Conservation (phyloP, 192 early-diverging fungal species). For the Entomortierella beljakovae region DNA sequence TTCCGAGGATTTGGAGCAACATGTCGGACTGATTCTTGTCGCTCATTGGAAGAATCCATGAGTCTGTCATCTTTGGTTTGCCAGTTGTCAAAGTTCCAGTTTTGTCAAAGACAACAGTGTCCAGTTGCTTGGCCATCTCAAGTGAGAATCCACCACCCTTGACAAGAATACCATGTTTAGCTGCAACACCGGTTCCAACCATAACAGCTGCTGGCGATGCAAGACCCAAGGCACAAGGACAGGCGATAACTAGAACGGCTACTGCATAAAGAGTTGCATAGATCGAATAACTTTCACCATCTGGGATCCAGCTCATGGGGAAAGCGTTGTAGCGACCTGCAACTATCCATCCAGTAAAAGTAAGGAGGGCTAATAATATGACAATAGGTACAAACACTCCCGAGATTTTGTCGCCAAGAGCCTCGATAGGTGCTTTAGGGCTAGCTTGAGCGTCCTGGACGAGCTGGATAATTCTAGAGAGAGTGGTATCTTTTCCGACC, state of each 20-base stretch:
- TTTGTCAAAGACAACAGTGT: conserved; percentile 85
- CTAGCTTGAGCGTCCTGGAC: conserved; percentile 75
- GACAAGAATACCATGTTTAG: conserved; percentile 70
- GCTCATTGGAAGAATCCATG: conserved; percentile 11
- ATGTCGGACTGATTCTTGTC: conserved; percentile 21
- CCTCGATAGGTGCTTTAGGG: conserved; percentile 74
- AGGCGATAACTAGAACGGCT: conserved; percentile 76
- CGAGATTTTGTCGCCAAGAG: conserved; percentile 71
- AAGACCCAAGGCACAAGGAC: conserved; percentile 77
- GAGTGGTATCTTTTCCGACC: conserved; percentile 71
- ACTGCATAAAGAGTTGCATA: conserved; percentile 70
- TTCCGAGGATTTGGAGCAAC: conserved; percentile 56
- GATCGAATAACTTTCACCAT: conserved; percentile 56
- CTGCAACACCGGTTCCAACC: conserved; percentile 80
- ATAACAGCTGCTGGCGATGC: conserved; percentile 80
- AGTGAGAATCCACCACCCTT: conserved; percentile 83
- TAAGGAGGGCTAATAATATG: conserved; percentile 66
- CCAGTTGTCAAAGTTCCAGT: conserved; percentile 84
- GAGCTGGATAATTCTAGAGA: conserved; percentile 70
- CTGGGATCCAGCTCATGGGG: conserved; percentile 56
- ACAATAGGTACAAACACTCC: conserved; percentile 73
- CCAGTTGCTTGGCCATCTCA: conserved; percentile 70
- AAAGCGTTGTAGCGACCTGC: conserved; percentile 41
- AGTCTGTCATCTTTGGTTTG: conserved; percentile 70
- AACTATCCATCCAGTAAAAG: conserved; percentile 67